phyloP scores from a whole-genome alignment of 2,329 filamentous ascomycete genomes.

The Nigrospora osmanthi region DNA sequence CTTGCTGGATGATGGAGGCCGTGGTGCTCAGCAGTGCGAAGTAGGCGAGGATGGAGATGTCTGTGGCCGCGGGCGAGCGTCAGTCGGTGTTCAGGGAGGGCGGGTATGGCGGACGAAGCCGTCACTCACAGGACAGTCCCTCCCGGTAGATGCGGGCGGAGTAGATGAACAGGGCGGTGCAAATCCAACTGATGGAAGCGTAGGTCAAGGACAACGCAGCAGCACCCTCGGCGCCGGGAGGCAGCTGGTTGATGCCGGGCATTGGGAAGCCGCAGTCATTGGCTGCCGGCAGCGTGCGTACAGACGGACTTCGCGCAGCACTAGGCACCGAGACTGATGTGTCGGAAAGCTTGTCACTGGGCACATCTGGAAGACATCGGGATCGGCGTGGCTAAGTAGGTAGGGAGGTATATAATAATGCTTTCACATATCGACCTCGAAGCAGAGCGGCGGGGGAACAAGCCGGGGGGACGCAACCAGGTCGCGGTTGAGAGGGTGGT shows the following conservation, averaged over 20 bases:
- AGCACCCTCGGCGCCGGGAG: slow-evolving; percentile 5
- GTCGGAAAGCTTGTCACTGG: too few relatives aligned
- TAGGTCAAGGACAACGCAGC: slow-evolving; percentile 8
- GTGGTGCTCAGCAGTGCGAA: slow-evolving; percentile 12
- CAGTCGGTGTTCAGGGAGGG: not conserved
- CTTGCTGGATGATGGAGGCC: slow-evolving; percentile 15
- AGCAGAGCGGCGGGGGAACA: too few relatives aligned
- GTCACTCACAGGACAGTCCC: slow-evolving; percentile 12
- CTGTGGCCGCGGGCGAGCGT: slow-evolving; percentile 4
- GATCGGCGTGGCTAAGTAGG: too few relatives aligned
- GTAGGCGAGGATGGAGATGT: slow-evolving; percentile 14
- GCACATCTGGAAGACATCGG: too few relatives aligned
- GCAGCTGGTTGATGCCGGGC: slow-evolving; percentile 8
- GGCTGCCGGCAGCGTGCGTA: too few relatives aligned
- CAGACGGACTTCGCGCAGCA: too few relatives aligned
- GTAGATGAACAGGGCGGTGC: slow-evolving; percentile 10
- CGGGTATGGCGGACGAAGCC: not conserved
- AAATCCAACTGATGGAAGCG: slow-evolving; percentile 5
- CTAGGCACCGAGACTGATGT: too few relatives aligned
- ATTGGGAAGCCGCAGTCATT: slow-evolving; percentile 1
- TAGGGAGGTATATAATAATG: too few relatives aligned
- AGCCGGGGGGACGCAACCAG: too few relatives aligned
- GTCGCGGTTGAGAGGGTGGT: too few relatives aligned
- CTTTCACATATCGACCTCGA: too few relatives aligned
- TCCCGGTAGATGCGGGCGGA: slow-evolving; percentile 15